Evolutionary conservation across 2,329 filamentous ascomycete genomes (phyloP).

Genomic region (Fusarium sp.): DNA sequence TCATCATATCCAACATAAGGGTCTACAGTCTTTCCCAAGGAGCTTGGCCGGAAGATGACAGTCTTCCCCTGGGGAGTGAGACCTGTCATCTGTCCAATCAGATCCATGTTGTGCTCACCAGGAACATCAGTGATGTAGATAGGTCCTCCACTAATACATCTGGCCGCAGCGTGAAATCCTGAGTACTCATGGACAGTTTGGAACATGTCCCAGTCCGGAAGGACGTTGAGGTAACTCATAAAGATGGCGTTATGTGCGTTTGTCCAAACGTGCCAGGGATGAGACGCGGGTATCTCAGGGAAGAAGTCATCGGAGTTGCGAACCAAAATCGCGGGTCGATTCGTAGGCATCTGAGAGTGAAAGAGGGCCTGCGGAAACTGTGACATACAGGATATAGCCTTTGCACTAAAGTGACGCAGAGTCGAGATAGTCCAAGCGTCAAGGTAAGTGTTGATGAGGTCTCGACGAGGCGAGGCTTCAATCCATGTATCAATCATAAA

Average conservation of each 20-base stretch:
- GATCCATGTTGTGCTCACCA: slow-evolving; percentile 78
- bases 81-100: slow-evolving; percentile 86
- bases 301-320: slow-evolving; percentile 96
- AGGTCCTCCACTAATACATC: slow-evolving; percentile 90
- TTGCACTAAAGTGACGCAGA: slow-evolving; percentile 80
- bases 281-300: slow-evolving; percentile 80
- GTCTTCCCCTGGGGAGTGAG: slow-evolving; percentile 77
- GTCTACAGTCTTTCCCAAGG: slow-evolving; percentile 76
- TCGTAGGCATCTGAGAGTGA: slow-evolving; percentile 82
- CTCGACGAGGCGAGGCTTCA: slow-evolving; percentile 74
- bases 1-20: slow-evolving; percentile 83
- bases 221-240: slow-evolving; percentile 83
- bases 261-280: slow-evolving; percentile 94
- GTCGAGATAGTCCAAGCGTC: slow-evolving; percentile 86
- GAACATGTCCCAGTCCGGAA: slow-evolving; percentile 86
- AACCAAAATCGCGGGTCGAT: slow-evolving; percentile 77
- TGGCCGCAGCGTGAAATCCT: slow-evolving; percentile 87
- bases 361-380: slow-evolving; percentile 89
- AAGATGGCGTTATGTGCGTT: slow-evolving; percentile 92
- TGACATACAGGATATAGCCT: slow-evolving; percentile 94
- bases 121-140: slow-evolving; percentile 95
- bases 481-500: slow-evolving; percentile 85
- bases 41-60: slow-evolving; percentile 82
- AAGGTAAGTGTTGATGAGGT: slow-evolving; percentile 80
- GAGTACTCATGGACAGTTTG: slow-evolving; percentile 75